phyloP scores from a whole-genome alignment of 805 yeast species.

The Yamadazyma scolyti region DNA sequence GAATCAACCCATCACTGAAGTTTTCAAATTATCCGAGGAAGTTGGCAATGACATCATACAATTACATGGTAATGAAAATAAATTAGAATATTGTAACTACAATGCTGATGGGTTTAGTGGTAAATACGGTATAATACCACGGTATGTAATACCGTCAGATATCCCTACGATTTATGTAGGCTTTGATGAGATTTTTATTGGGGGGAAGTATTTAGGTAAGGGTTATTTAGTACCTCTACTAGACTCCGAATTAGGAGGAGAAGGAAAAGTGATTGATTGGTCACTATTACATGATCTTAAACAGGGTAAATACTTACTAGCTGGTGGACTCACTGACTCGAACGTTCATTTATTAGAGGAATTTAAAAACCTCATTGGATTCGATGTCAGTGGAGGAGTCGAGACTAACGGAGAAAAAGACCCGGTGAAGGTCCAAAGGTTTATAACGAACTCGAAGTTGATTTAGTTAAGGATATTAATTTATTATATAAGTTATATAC shows the following conservation, averaged over 20 bases:
- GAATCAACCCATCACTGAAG: constrained; percentile 70
- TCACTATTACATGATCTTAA: constrained; percentile 28
- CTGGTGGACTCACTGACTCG: constrained; percentile 84
- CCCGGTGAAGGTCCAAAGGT: constrained; percentile 51
- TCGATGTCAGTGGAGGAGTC: constrained; percentile 94
- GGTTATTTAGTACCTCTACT: constrained; percentile 59
- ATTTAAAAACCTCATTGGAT: constrained; percentile 72
- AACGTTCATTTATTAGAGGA: constrained; percentile 57
- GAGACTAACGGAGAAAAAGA: constrained; percentile 80
- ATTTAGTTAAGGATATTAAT: neutral
- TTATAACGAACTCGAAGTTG: constrained; percentile 44
- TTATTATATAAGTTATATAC: neutral
- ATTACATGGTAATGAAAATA: constrained; percentile 66
- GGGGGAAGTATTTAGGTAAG: constrained; percentile 12
- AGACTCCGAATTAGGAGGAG: constrained; percentile 91
- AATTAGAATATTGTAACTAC: constrained; percentile 51
- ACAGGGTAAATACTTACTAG: constrained; percentile 56
- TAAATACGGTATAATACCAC: constrained; percentile 61
- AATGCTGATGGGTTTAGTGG: constrained; percentile 21
- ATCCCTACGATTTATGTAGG: constrained; percentile 27
- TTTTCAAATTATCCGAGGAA: constrained; percentile 39
- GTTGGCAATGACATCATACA: constrained; percentile 75
- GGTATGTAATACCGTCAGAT: constrained; percentile 62
- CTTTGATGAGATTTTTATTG: constrained; percentile 12
- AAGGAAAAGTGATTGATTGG: constrained; percentile 84